A percentile compares a stretch with the other conserved stretches of the same genome.
Evolutionary conservation across 169 alveolate species (phyloP).

Genomic region (Plasmodium berghei): DNA sequence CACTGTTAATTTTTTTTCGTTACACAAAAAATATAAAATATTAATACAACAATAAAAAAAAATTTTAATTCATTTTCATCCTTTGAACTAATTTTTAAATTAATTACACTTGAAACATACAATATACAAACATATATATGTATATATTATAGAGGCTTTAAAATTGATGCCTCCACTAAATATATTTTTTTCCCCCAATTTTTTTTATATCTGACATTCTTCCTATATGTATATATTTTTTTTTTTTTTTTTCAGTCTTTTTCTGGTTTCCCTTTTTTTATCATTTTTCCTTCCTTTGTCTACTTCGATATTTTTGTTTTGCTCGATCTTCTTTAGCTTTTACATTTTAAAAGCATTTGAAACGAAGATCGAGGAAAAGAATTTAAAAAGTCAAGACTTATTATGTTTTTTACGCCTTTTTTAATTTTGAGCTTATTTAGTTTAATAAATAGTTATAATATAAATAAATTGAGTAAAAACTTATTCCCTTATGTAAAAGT

Average conservation of each 20-base stretch:
- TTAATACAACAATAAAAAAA: too few species aligned
- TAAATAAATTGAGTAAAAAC: constrained; percentile 15
- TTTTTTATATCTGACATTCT: constrained; percentile 10
- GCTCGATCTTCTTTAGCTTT: constrained; percentile 15
- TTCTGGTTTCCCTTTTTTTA: constrained; percentile 18
- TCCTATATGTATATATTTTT: constrained; percentile 37
- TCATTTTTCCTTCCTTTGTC: constrained; percentile 40
- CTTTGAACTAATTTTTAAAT: too few species aligned
- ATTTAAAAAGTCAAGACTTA: constrained; percentile 42
- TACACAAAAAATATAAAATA: too few species aligned
- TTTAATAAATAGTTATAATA: constrained; percentile 20
- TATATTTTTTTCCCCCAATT: background rate
- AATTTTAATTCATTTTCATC: too few species aligned
- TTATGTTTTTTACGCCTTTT: constrained; percentile 38
- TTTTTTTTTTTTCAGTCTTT: constrained; percentile 21
- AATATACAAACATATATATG: background rate
- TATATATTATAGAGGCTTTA: background rate
- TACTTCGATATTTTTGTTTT: constrained; percentile 18
- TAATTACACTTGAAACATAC: too few species aligned
- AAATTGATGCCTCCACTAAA: background rate
- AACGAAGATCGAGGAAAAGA: constrained; percentile 28
- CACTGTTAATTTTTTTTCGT: too few species aligned
- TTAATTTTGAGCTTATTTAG: constrained; percentile 11
- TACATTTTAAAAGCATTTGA: constrained; percentile 33
- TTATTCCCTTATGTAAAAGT: background rate